Conservation (phyloP, 768 basidiomycete genomes). For the Boletus bicolor region DNA sequence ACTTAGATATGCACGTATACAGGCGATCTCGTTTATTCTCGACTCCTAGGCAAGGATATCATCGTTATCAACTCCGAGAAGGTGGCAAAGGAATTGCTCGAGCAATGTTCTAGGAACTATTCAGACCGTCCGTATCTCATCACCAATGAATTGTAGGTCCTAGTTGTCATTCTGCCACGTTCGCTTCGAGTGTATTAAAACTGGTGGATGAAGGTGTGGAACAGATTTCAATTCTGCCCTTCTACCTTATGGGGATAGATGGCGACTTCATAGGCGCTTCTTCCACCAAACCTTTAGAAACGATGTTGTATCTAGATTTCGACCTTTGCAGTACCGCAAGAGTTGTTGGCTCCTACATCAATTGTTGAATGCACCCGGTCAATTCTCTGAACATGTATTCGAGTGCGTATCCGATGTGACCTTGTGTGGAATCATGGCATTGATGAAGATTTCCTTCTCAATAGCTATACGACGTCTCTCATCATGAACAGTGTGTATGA, state of each 20-base stretch:
- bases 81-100: no score
- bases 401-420: conserved; percentile 16
- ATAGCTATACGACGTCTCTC: conserved; percentile 3
- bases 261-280: conserved; percentile 17
- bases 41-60: no score
- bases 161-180: no score
- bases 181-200: no score
- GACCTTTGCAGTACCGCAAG: conserved; percentile 26
- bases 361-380: conserved; percentile 32
- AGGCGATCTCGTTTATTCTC: no score
- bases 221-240: conserved; percentile 10
- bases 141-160: no score
- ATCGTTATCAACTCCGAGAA: no score
- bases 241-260: conserved; percentile 18
- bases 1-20: no score
- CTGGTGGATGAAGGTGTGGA: no score
- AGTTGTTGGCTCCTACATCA: conserved; percentile 29
- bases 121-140: no score
- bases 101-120: no score
- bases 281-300: conserved; percentile 13
- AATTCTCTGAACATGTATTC: conserved; percentile 30
- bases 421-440: no score
- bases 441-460: neutral
- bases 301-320: conserved; percentile 16
- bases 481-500: conserved; percentile 2